Conservation (phyloP, 768 basidiomycete species). For the Paxillus involutus region DNA sequence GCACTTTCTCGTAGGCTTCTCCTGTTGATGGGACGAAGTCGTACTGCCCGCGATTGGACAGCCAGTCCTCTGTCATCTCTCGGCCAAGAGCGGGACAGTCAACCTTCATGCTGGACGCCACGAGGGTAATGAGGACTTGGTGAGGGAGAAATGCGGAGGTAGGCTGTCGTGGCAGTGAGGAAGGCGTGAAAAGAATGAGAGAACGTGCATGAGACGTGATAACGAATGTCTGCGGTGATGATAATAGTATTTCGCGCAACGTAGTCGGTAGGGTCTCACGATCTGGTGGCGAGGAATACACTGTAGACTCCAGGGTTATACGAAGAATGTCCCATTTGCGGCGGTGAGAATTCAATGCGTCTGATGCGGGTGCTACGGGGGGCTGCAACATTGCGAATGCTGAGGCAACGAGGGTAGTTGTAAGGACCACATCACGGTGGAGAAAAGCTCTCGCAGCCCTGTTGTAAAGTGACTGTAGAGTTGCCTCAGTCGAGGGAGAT, state of each 20-base stretch:
- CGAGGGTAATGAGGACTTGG: slow-evolving; percentile 67
- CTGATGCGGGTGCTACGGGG: slow-evolving; percentile 32
- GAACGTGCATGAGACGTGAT: slow-evolving; percentile 62
- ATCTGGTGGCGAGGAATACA: slow-evolving; percentile 57
- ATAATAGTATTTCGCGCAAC: slow-evolving; percentile 50
- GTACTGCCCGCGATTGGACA: slow-evolving; percentile 53
- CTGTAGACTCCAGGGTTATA: slow-evolving; percentile 76
- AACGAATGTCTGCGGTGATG: slow-evolving; percentile 60
- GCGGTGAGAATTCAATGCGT: slow-evolving; percentile 50
- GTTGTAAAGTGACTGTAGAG: slow-evolving; percentile 70
- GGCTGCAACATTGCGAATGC: slow-evolving; percentile 64
- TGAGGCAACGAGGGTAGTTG: slow-evolving; percentile 62
- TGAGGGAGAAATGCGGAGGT: slow-evolving; percentile 62
- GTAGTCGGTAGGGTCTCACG: slow-evolving; percentile 44
- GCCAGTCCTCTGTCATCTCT: slow-evolving; percentile 76
- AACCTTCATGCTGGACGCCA: slow-evolving; percentile 68
- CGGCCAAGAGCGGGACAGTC: slow-evolving; percentile 61
- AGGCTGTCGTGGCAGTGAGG: slow-evolving; percentile 34
- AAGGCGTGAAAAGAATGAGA: slow-evolving; percentile 64
- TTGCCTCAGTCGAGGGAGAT: slow-evolving; percentile 39
- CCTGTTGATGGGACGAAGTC: slow-evolving; percentile 30
- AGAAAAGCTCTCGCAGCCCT: slow-evolving; percentile 80
- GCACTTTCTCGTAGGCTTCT: slow-evolving; percentile 69
- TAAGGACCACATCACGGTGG: slow-evolving; percentile 66
- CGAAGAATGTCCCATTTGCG: slow-evolving; percentile 88